Evolutionary conservation across 257 asterid species (phyloP), one percentile per base, ranked within the genome.

Genomic region (Salvia miltiorrhiza): DNA sequence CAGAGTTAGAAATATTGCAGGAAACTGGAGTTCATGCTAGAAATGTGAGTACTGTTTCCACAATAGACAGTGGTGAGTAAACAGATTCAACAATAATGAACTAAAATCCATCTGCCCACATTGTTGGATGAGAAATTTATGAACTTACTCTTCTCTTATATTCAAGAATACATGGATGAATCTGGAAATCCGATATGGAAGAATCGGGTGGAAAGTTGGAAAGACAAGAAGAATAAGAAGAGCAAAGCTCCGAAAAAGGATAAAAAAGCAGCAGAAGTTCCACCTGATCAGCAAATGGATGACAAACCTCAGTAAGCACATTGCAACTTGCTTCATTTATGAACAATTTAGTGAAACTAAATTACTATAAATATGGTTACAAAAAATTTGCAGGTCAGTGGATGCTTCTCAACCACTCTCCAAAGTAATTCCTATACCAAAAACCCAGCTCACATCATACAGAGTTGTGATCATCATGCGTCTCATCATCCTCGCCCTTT

Each of bases 121-220:
- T 53, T 54, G 13, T 21, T 50, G 44, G 63, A 26, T 20, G 53
- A 63, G 3, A 67, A 23, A 32, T 62, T 61, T 17, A 56, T 63
- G 67, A 41, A 43, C 53, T 7, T 69, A 9, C 20, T 70, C 17
- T 79, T 67, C 44, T 69, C 48, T 73, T 49, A 23, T 70, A 21
- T 60, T 66, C 64, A 74, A 91, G 98, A 91, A 61, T 86, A 85
- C 30, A 80, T 79, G 39, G 88, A 87, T 70, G 99, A 86, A 4
- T 76, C 95, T 16, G 96, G 98, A 54, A 94, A 94, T 77, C 96
- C 99, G 5, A 91, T 94, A 82, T 94, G 99, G 99, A 94, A 91
- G 90, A 89, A 89, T 69, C 74, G 99, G 60, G 99, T 94, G 62
- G 93, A 94, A 26, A 94, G 98, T 76, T 94, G 99, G 99, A 94